Evolutionary conservation across 257 asterid species (phyloP), one percentile per base, ranked within the genome.

Genomic region (Parsonsia alboflavescens): DNA sequence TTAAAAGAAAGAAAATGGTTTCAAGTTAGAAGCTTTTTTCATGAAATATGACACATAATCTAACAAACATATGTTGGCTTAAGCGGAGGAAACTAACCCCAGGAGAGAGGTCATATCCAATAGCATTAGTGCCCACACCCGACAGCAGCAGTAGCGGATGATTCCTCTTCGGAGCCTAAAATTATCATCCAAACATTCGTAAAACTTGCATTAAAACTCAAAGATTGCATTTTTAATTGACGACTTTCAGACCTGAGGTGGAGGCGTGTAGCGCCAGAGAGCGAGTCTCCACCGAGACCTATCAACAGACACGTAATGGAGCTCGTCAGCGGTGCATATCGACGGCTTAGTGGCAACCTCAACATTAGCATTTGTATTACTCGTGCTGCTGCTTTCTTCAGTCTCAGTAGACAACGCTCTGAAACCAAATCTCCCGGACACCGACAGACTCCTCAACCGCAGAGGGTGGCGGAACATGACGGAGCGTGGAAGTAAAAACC

Each of bases 91-190:
- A 64, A 89, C 90, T 54, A 73, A 94, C 98, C 97, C 80, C 99
- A 66, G 97, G 92, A 73, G 98, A 80, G 73, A 95, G 96, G 85
- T 95, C 99, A 83, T 94, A 95, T 86, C 97, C 98, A 78, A 95
- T 87, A 58, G 98, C 99, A 84, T 95, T 95, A 76, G 98, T 95
- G 75, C 96, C 99, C 68, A 92, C 97, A 33, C 98, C 98, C 1
- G 99, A 95, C 76, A 94, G 79, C 85, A 95, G 87, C 82, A 95
- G 81, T 81, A 95, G 85, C 17, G 97, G 98, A 82, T 95, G 98
- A 80, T 90, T 92, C 84, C 98, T 89, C 48, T 82, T 82, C 22
- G 97, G 91, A 42, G 90, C 97, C 98, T 93, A 70, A 26, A 39
- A 54, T 62, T 61, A 48, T 42, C 15, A 68, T 49, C 42, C 45